Conservation (phyloP, 2,329 filamentous ascomycete genomes). For the Monosporascus sp. region DNA sequence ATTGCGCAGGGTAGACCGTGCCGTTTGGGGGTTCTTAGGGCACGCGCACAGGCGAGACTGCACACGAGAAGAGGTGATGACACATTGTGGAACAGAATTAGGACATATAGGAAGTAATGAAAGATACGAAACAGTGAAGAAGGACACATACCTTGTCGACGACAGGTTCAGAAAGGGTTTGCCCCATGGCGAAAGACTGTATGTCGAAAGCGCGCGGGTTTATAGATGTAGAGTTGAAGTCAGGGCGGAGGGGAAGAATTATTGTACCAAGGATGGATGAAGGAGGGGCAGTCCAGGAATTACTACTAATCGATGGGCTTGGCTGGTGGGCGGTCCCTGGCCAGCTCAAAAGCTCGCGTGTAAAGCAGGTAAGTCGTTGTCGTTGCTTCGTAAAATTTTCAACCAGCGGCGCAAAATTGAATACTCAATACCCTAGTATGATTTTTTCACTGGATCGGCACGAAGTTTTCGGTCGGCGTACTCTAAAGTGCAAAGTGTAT, state of each 20-base stretch:
- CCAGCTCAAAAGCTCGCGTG: background rate
- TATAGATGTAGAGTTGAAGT: constrained; percentile 17
- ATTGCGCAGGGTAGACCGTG: background rate
- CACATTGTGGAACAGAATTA: background rate
- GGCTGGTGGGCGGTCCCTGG: background rate
- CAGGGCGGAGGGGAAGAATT: constrained; percentile 16
- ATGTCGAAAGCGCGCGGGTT: constrained; percentile 18
- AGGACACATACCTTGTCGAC: constrained; percentile 83
- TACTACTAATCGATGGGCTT: background rate
- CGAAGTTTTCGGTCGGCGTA: background rate
- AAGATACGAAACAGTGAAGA: constrained; percentile 6
- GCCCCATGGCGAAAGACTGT: constrained; percentile 68
- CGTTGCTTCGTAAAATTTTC: background rate
- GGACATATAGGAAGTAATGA: constrained; percentile 11
- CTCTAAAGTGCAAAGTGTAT: background rate
- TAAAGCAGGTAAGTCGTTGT: too few species aligned
- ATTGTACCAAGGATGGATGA: background rate
- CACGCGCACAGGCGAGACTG: background rate
- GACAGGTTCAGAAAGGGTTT: constrained; percentile 98
- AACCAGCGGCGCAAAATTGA: background rate
- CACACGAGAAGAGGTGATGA: background rate
- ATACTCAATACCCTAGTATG: background rate
- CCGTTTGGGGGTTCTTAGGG: background rate
- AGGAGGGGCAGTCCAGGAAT: background rate
- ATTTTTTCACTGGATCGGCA: background rate